These are phyloP conservation scores for Geoglossum glabrum DNA, from an alignment of 495 filamentous ascomycete genomes.

Conservation along the genomic window DNA sequence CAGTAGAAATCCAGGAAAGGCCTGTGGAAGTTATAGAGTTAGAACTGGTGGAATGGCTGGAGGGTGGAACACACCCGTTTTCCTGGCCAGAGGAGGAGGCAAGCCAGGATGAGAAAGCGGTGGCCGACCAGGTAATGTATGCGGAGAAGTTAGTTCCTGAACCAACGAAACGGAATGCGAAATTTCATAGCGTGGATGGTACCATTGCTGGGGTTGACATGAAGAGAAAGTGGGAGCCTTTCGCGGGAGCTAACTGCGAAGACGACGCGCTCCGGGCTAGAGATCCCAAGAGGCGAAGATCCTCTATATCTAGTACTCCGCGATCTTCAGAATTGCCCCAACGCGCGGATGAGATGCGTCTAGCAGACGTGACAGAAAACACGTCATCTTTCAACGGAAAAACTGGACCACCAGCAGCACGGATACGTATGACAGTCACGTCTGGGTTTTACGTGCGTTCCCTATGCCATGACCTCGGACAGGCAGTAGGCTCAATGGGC, in stretches of 20 bases:
- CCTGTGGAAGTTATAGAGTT: constrained; percentile 56
- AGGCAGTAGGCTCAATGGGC: constrained; percentile 57
- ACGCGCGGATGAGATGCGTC: not conserved
- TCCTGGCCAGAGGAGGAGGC: constrained; percentile 59
- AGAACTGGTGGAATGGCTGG: constrained; percentile 72
- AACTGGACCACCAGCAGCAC: constrained; percentile 42
- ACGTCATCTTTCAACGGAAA: constrained; percentile 16
- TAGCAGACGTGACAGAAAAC: constrained; percentile 9
- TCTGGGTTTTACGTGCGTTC: constrained; percentile 96
- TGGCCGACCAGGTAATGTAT: constrained; percentile 45
- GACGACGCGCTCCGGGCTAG: not conserved
- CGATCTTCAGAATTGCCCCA: not conserved
- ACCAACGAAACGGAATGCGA: not conserved
- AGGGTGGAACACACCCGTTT: constrained; percentile 54
- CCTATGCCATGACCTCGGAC: constrained; percentile 77
- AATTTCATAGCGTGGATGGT: not conserved
- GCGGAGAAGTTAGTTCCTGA: not conserved
- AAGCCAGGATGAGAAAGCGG: constrained; percentile 43
- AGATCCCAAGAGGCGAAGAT: not conserved
- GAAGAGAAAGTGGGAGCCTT: not conserved
- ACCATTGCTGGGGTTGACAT: not conserved
- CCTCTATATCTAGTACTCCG: not conserved
- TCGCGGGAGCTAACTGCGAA: not conserved
- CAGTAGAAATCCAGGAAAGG: constrained; percentile 60
- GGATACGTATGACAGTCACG: constrained; percentile 75